Base-by-base conservation (phyloP, 345 rosid genomes). In the Durio zibethinus region DNA sequence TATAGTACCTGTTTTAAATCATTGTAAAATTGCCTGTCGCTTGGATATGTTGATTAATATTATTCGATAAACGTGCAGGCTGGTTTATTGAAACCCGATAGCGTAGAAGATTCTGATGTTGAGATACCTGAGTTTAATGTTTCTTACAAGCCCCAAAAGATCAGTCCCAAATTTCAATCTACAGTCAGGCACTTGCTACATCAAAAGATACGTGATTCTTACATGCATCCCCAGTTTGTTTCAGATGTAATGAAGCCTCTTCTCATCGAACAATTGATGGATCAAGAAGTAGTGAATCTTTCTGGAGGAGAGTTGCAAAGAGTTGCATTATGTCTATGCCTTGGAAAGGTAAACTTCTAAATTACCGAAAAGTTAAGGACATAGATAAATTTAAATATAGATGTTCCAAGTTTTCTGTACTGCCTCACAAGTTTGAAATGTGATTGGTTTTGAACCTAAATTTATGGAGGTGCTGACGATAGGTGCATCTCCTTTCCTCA, bases 301-400 rank as follows among this genome's bases (percentile, higher is more conserved):
- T 96, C 99, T 53, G 99, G 99, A 78, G 99, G 99, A 85, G 99
- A 96, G 85, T 81, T 93, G 87, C 99, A 96, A 82, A 93, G 99
- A 85, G 99, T 96, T 83, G 98, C 98, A 27, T 84, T 96, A 79
- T 89, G 95, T 80, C 88, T 93, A 27, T 96, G 99, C 82, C 97
- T 96, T 27, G 99, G 99, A 72, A 96, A 96, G 97, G 99, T 95
- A 75, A 81, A 61, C 54, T 40, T 29, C 23, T 16, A 4, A 40
- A 40, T 16, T 16, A 59, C 67, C 45, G 2, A 4, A 42, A 42
- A 59, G 33, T 15, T 57, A 23, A 33, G n/a, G 33, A 71, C 33
- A 27, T 29, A n/a, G 5, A 38, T 65, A n/a, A n/a, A n/a, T n/a
- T 12, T 5, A 3, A 40, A 31, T 12, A 38, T 40, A 52, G 23